Base-by-base conservation (phyloP, 495 filamentous ascomycete species). In the Xylaria scruposa region DNA sequence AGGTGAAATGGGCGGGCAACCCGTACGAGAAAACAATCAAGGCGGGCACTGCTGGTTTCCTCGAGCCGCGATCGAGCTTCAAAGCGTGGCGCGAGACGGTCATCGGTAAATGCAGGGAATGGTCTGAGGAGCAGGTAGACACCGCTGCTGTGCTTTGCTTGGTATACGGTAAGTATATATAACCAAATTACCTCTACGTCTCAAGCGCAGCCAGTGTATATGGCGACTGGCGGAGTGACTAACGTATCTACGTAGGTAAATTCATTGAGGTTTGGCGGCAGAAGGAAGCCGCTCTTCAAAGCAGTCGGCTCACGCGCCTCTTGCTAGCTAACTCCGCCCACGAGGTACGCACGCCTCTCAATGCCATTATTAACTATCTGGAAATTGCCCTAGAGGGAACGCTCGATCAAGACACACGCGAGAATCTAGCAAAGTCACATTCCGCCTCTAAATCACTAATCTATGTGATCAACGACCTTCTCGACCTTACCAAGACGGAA, bases 381-480 rank as follows among this genome's bases (percentile, higher is more conserved):
- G 95, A 98, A 76, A 97, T 97, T 73, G 95, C 95, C 0, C 83
- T 98, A 3, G 95, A 98, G 79, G 93, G 93, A 2, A 81, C 89
- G 0, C 85, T 97, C 2, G 94, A 97, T 75, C 79, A 85, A 10
- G 95, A 97, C 72, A 97, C 93, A 0, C 86, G 95, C 33, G 95
- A 97, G 21, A 97, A 97, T 73, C 84, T 98, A 36, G 88, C 92
- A 9, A 92, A 88, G 68, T 97, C 94, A 7, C 94, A 98, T 76
- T 97, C 94, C 13, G 95, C 95, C n/a, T 98, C 95, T 0, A 97
- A 97, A 78, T 97, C 93, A 1, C 83, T 97, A 15, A 95, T 98
- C 19, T 97, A 96, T 80, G 94, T 97, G 10, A 97, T 98, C 77
- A 98, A 98, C 74, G 95, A 98, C 78, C 86, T 98, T 0, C 86